Evolutionary conservation across 257 asterid species (phyloP), one percentile per base, ranked within the genome.

Genomic region (Scutellaria baicalensis): DNA sequence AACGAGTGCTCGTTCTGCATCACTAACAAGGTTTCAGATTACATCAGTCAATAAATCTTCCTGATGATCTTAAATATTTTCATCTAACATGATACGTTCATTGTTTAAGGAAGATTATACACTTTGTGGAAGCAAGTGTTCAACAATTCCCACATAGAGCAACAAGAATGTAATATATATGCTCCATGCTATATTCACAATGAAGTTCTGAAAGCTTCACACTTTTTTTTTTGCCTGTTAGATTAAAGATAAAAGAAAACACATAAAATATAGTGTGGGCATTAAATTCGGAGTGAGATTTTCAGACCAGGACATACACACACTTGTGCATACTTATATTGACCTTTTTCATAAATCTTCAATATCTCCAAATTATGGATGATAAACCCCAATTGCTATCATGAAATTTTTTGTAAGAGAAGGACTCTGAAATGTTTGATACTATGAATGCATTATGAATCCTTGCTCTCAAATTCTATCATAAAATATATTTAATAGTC

Each of bases 1-100:
- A 65, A 93, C 91, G 20, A 89, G 86, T 70, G 72, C 76, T 18
- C 89, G 93, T 61, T 93, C 96, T 81, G 84, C 87, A 75, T 84
- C 82, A 75, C 99, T 93, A 81, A 69, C 55, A 77, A 68, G n/a
- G 70, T 51, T 42, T 63, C 44, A 72, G 49, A 64, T 20, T 45
- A 75, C 56, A 64, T 78, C 75, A 79, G 71, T 64, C 18, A 39
- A 64, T 45, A 21, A 59, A 59, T 47, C 9, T 50, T 49, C 78
- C 10, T 42, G 59, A 62, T 42, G 61, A 52, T 49, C 31, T 18
- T 10, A 48, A 60, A 23, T 56, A 12, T 13, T 50, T 48, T 14
- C 52, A 59, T 27, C 27, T 36, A 54, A 68, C 47, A 36, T 6
- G 27, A 56, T 40, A 49, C 33, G 48, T 21, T 52, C 4, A 27